Evolutionary conservation across 208 protist species (phyloP).

Genomic region (Novymonas esmeraldas): DNA sequence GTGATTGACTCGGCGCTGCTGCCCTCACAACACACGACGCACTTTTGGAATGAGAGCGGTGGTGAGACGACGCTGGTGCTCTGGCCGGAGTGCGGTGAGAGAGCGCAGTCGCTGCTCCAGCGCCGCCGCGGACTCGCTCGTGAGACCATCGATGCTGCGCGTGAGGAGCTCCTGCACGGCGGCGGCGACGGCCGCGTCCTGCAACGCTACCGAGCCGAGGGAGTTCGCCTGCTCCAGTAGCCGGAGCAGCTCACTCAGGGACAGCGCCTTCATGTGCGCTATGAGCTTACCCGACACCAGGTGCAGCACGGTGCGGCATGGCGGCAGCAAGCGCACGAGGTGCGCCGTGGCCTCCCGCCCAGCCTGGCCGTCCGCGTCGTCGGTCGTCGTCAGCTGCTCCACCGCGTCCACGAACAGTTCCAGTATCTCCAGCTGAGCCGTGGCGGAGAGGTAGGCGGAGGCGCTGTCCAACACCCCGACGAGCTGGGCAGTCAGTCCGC

Average conservation of each 20-base stretch:
- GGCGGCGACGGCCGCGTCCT: conserved; percentile 65
- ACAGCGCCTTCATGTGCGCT: conserved; percentile 33
- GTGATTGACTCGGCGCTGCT: too few relatives aligned
- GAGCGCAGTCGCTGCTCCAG: conserved; percentile 40
- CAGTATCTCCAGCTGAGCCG: conserved; percentile 62
- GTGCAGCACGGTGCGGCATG: conserved; percentile 37
- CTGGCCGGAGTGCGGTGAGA: conserved; percentile 53
- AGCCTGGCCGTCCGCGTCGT: neutral
- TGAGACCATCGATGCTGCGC: conserved; percentile 38
- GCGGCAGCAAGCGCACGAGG: conserved; percentile 45
- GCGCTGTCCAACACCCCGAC: conserved; percentile 55
- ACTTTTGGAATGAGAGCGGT: conserved; percentile 59
- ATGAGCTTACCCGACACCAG: conserved; percentile 65
- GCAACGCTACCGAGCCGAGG: conserved; percentile 54
- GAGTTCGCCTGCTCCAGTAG: conserved; percentile 63
- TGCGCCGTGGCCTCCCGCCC: conserved; percentile 2
- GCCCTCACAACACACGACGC: conserved; percentile 15
- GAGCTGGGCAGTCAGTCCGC: conserved; percentile 64
- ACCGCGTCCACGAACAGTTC: conserved; percentile 51
- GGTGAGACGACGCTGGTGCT: conserved; percentile 59
- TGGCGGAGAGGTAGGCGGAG: conserved; percentile 57
- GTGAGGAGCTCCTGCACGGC: conserved; percentile 65
- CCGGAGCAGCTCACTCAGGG: conserved; percentile 51
- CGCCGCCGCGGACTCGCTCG: conserved; percentile 31
- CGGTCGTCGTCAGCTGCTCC: conserved; percentile 22